A percentile compares a stretch with the other conserved stretches of the same genome.
Conservation (phyloP, 169 alveolate genomes). For the Plasmodium blacklocki region DNA sequence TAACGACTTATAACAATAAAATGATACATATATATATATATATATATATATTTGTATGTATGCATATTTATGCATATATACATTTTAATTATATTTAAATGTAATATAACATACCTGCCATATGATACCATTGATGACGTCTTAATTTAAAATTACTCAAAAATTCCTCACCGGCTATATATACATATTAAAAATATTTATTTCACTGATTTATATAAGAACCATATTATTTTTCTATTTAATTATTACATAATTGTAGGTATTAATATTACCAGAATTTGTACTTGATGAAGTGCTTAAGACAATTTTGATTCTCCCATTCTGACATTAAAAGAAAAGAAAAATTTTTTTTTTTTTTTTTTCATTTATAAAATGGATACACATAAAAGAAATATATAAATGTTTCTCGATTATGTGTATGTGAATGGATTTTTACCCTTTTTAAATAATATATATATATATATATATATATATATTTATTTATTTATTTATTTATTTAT, state of each 20-base stretch:
- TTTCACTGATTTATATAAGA: conserved; percentile 14
- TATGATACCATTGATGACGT: conserved; percentile 90
- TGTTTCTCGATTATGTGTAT: no score
- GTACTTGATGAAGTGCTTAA: conserved; percentile 79
- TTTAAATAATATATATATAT: conserved; percentile 4
- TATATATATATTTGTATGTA: conserved; percentile 1
- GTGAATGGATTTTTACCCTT: neutral
- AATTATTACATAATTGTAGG: no score
- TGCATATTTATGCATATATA: neutral
- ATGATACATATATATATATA: conserved; percentile 3
- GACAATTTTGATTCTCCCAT: conserved; percentile 86
- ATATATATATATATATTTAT: conserved; percentile 4
- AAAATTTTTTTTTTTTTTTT: neutral
- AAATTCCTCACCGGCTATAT: conserved; percentile 80
- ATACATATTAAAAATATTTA: neutral
- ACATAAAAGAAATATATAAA: no score
- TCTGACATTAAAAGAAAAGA: conserved; percentile 52
- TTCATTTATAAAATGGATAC: no score
- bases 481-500: neutral
- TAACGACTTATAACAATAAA: conserved; percentile 51
- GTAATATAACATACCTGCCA: conserved; percentile 79
- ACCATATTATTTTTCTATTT: no score
- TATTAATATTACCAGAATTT: conserved; percentile 55
- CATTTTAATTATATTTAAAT: neutral
- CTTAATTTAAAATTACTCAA: conserved; percentile 84